phyloP scores from a whole-genome alignment of 495 filamentous ascomycete species.

The Jackrogersella minutella region DNA sequence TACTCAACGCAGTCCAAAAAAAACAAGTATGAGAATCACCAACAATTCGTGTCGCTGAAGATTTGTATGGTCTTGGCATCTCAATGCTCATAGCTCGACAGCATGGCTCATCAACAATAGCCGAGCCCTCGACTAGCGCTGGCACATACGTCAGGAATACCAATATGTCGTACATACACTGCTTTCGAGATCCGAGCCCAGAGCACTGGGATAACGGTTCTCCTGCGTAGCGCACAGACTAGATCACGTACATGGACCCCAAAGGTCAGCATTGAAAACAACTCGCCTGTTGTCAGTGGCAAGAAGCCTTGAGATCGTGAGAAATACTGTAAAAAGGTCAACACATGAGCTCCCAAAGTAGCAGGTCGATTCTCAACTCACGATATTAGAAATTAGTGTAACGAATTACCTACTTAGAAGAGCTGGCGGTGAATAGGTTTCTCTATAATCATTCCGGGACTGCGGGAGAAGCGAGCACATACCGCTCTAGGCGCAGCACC shows the following conservation, averaged over 20 bases:
- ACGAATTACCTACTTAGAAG: slow-evolving; percentile 16
- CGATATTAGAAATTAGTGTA: background rate
- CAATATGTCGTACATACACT: slow-evolving; percentile 6
- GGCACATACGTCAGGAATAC: slow-evolving; percentile 12
- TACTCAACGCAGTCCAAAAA: background rate
- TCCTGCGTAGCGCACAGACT: slow-evolving; percentile 20
- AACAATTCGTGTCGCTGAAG: background rate
- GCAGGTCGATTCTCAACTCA: slow-evolving; percentile 14
- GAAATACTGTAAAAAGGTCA: background rate
- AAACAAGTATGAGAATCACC: background rate
- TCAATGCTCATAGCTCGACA: background rate
- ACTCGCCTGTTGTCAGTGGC: background rate
- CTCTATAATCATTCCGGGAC: background rate
- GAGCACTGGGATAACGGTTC: background rate
- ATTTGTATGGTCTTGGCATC: background rate
- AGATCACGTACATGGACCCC: background rate
- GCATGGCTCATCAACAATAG: background rate
- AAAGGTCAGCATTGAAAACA: slow-evolving; percentile 9
- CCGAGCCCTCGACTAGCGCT: slow-evolving; percentile 2
- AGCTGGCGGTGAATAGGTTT: slow-evolving; percentile 9
- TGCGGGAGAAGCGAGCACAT: slow-evolving; percentile 9
- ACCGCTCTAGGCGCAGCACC: slow-evolving; percentile 16
- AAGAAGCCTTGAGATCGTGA: background rate
- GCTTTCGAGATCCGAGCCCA: slow-evolving; percentile 14
- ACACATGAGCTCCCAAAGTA: slow-evolving; percentile 2